phyloP scores from a whole-genome alignment of 306 rosid species.

The Canavalia gladiata region DNA sequence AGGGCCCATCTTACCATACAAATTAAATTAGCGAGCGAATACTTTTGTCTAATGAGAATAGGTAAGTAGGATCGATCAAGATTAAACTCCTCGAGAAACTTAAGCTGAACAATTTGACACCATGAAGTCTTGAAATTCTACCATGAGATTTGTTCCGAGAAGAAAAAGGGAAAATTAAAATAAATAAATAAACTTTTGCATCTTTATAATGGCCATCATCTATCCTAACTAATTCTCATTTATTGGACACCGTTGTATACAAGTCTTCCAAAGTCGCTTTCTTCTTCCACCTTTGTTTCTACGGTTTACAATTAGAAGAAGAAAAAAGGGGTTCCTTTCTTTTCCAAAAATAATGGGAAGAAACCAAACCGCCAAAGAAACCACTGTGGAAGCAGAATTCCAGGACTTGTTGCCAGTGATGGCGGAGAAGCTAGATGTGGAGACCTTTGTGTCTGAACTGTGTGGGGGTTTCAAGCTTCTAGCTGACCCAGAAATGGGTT shows the following conservation, averaged over 20 bases:
- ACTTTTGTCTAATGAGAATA: too few relatives aligned
- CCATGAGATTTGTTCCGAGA: constrained; percentile 23
- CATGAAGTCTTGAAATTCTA: constrained; percentile 24
- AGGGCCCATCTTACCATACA: too few relatives aligned
- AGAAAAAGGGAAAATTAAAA: background rate
- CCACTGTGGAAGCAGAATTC: constrained; percentile 51
- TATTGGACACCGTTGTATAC: background rate
- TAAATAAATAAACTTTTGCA: constrained; percentile 2
- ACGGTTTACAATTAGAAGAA: constrained; percentile 12
- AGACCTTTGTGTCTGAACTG: constrained; percentile 75
- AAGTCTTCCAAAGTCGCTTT: constrained; percentile 43
- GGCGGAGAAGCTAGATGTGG: constrained; percentile 97
- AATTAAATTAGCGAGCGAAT: too few relatives aligned
- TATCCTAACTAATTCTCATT: constrained; percentile 46
- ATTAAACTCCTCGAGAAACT: constrained; percentile 10
- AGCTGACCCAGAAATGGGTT: constrained; percentile 69
- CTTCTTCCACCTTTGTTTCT: constrained; percentile 5
- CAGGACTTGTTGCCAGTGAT: constrained; percentile 89
- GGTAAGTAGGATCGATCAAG: background rate
- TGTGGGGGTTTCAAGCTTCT: constrained; percentile 86
- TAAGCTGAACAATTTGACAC: constrained; percentile 21
- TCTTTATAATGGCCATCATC: constrained; percentile 37
- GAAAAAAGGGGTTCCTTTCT: background rate
- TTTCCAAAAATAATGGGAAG: constrained; percentile 51
- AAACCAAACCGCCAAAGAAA: constrained; percentile 5